Evolutionary conservation across 805 yeast genomes (phyloP), one percentile per base, ranked within the genome.

Genomic region (Saturnispora mendoncae): DNA sequence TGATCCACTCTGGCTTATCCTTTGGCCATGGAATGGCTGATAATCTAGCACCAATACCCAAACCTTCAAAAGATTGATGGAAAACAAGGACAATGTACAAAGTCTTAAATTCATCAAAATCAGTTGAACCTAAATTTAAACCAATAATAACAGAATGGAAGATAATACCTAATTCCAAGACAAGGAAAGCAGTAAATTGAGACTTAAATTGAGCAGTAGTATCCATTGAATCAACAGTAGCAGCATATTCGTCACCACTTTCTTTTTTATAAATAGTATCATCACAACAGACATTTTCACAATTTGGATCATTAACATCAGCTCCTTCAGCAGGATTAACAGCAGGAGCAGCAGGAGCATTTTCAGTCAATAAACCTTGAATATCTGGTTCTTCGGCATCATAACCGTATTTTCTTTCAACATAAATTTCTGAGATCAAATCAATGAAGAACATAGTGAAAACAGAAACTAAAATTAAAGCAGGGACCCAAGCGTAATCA

Each of bases 81-180:
- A 74, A 76, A 9, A 77, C 71, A 37, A 70, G 43, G 13, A 71
- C 94, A 47, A 79, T 68, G 56, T 79, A 82, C 39, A 84, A 63
- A 4, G 84, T 72, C 43, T 66, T 72, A 54, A 82, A 83, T 53
- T 79, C 87, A 6, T 74, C 80, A 34, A 38, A 47, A 36, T 83
- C 86, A 8, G 87, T 65, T 14, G 80, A 80, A 5, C 87, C 84
- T 34, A 83, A 67, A 0, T 87, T 68, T 42, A 84, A 65, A 28
- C 94, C 94, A 44, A 83, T 71, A 54, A 84, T 80, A 3, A 84
- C 75, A 9, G 94, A 84, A 60, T 83, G 94, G 68, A 83, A 80
- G 30, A 84, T 61, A 38, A 84, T 68, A 52, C 94, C 94, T 48
- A 79, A 76, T 57, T 83, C 94, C 47, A 82, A 28, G 29, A 47